Evolutionary conservation across 2,329 filamentous ascomycete genomes (phyloP).

Genomic region (Cladosporium cucumerinum): DNA sequence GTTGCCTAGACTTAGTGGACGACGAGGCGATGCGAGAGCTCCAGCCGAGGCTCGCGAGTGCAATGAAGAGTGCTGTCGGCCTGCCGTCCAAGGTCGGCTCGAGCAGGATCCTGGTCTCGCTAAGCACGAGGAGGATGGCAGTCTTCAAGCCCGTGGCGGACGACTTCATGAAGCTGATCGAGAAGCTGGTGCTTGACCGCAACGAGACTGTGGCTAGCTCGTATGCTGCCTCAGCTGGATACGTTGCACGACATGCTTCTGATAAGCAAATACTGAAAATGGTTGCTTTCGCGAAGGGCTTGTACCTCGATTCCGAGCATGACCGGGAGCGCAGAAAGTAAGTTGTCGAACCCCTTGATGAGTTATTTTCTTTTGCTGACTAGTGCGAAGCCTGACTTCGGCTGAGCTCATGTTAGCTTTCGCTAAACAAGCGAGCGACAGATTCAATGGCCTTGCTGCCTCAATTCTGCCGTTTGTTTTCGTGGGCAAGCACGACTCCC

Average conservation of each 20-base stretch:
- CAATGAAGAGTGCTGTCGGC: constrained; percentile 81
- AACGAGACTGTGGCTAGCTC: constrained; percentile 91
- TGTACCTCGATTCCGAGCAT: constrained; percentile 82
- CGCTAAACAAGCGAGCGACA: constrained; percentile 82
- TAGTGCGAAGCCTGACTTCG: constrained; percentile 61
- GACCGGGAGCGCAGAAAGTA: constrained; percentile 46
- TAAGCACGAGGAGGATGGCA: constrained; percentile 74
- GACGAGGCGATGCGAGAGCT: constrained; percentile 71
- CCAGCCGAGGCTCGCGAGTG: constrained; percentile 67
- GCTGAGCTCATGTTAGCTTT: constrained; percentile 80
- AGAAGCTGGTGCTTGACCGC: constrained; percentile 80
- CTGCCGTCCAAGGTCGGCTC: constrained; percentile 94
- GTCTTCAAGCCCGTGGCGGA: constrained; percentile 74
- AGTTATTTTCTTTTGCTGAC: neutral
- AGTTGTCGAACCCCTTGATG: neutral
- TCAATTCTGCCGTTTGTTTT: constrained; percentile 83
- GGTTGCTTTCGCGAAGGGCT: constrained; percentile 55
- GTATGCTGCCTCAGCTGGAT: constrained; percentile 83
- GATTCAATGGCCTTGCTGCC: constrained; percentile 73
- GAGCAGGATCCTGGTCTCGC: constrained; percentile 75
- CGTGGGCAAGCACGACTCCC: constrained; percentile 78
- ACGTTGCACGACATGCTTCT: constrained; percentile 67
- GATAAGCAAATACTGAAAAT: constrained; percentile 57
- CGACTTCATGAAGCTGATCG: constrained; percentile 70
- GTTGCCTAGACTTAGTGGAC: constrained; percentile 81